phyloP scores from a whole-genome alignment of 495 filamentous ascomycete species.

The Hypoxylon cercidicola region DNA sequence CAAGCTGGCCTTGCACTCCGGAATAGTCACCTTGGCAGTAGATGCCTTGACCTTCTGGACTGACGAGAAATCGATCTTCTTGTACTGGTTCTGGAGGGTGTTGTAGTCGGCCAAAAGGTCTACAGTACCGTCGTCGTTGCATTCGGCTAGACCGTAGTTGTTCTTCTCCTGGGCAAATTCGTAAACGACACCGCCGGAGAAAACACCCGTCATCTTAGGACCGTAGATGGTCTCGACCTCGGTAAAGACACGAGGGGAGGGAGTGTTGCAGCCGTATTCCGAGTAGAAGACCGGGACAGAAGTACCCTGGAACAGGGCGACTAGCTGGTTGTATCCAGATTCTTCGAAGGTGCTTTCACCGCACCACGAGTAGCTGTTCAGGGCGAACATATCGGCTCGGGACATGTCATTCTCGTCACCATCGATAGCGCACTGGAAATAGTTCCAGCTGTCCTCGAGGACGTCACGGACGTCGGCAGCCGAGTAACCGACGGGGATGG shows the following conservation, averaged over 20 bases:
- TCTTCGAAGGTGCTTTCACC: conserved; percentile 76
- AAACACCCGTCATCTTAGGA: conserved; percentile 75
- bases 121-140: conserved; percentile 72
- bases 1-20: conserved; percentile 67
- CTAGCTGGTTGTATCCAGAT: conserved; percentile 77
- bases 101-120: conserved; percentile 77
- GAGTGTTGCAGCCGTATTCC: conserved; percentile 93
- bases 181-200: conserved; percentile 91
- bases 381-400: conserved; percentile 84
- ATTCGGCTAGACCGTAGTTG: conserved; percentile 79
- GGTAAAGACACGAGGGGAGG: conserved; percentile 80
- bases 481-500: conserved; percentile 91
- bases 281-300: conserved; percentile 94
- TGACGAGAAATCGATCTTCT: conserved; percentile 73
- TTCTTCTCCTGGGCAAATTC: conserved; percentile 79
- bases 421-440: conserved; percentile 81
- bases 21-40: conserved; percentile 62
- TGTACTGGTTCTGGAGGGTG: conserved; percentile 77
- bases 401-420: conserved; percentile 72
- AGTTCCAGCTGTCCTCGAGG: conserved; percentile 81
- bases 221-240: conserved; percentile 87
- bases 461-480: conserved; percentile 88
- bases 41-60: conserved; percentile 65
- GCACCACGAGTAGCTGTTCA: conserved; percentile 98
- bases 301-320: conserved; percentile 73